phyloP scores from a whole-genome alignment of 208 protist genomes.

The Crithidia mellificae region DNA sequence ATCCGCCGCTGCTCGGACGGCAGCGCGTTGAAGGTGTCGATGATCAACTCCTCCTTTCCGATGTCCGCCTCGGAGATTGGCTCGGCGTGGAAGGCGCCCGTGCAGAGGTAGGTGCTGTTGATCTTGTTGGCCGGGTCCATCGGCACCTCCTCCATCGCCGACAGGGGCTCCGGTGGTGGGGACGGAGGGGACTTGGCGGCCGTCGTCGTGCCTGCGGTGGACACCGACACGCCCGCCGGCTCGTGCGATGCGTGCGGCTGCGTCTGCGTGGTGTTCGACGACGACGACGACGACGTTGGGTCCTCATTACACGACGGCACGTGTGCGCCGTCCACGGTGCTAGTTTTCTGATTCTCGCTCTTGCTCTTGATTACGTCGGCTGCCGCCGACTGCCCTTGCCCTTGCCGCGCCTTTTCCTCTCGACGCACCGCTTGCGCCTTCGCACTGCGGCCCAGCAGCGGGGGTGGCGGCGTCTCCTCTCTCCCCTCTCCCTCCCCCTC shows the following conservation, averaged over 20 bases:
- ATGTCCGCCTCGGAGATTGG: constrained; percentile 39
- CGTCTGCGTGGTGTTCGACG: background rate
- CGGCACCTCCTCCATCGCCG: constrained; percentile 15
- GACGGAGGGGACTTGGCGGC: background rate
- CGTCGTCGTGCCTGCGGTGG: too few species aligned
- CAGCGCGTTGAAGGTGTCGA: constrained; percentile 50
- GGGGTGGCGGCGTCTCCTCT: background rate
- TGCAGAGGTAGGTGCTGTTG: constrained; percentile 36
- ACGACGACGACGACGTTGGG: constrained; percentile 1
- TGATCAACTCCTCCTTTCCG: constrained; percentile 34
- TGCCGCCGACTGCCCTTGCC: background rate
- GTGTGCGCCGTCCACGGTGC: background rate
- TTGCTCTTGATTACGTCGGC: too few species aligned
- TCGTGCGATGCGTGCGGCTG: background rate
- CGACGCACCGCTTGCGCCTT: background rate
- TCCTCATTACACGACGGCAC: background rate
- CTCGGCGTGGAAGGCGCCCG: constrained; percentile 34
- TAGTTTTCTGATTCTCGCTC: background rate
- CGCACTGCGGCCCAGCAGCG: constrained; percentile 7
- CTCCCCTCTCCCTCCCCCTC: background rate
- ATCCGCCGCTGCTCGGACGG: constrained; percentile 34
- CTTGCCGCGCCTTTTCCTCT: background rate
- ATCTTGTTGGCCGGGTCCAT: constrained; percentile 10
- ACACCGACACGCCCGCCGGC: background rate
- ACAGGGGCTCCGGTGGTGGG: background rate